Evolutionary conservation across 768 basidiomycete species (phyloP).

Genomic region (Suillus luteus): DNA sequence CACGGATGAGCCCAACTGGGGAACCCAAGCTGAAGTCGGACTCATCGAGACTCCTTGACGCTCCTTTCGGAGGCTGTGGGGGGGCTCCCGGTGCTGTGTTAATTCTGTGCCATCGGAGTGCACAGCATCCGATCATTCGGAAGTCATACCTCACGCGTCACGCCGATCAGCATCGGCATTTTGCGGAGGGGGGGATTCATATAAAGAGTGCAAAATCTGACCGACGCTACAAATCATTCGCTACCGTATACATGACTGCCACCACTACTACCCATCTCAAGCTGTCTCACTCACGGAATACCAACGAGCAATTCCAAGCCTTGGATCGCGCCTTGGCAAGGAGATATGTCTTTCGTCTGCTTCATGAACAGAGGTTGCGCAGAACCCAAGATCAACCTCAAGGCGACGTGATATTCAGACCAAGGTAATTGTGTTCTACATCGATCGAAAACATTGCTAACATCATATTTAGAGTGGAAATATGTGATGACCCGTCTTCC

Average conservation of each 20-base stretch:
- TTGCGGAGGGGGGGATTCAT: neutral
- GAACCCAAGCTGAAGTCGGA: too few species aligned
- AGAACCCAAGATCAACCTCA: slow-evolving; percentile 25
- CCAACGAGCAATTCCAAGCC: slow-evolving; percentile 32
- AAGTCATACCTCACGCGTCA: too few species aligned
- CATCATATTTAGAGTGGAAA: slow-evolving; percentile 35
- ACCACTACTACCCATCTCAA: slow-evolving; percentile 24
- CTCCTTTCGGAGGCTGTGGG: too few species aligned
- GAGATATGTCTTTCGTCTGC: slow-evolving; percentile 28
- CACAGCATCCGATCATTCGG: too few species aligned
- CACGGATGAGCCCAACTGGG: too few species aligned
- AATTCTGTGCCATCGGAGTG: too few species aligned
- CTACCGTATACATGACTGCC: slow-evolving; percentile 25
- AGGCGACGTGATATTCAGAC: slow-evolving; percentile 34
- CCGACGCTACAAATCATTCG: neutral
- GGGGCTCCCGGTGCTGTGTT: too few species aligned
- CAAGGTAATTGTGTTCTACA: slow-evolving; percentile 24
- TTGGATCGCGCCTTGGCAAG: slow-evolving; percentile 34
- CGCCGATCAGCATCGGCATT: neutral
- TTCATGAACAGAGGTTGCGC: slow-evolving; percentile 24
- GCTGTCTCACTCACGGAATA: slow-evolving; percentile 25
- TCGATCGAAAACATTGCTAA: slow-evolving; percentile 17
- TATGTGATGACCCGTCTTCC: slow-evolving; percentile 39
- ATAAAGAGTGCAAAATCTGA: neutral
- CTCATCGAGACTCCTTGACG: too few species aligned